phyloP scores from a whole-genome alignment of 805 yeast genomes.

The Clavispora fructus region DNA sequence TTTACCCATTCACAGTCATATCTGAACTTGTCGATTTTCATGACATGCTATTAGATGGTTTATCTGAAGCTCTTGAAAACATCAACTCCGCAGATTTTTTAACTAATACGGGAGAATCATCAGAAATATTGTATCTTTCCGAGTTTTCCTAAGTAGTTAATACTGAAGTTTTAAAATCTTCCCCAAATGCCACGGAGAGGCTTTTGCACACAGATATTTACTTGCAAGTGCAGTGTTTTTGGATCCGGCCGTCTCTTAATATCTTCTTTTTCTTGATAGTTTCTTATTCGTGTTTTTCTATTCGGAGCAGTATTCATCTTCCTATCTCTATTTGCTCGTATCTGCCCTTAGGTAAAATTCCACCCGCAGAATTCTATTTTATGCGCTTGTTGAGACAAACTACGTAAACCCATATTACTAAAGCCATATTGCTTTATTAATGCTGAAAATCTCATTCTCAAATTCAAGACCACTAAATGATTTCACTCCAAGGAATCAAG shows the following conservation, averaged over 20 bases:
- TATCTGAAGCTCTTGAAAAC: not conserved
- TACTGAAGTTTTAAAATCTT: not conserved
- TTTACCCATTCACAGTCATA: not conserved
- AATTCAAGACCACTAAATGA: no score
- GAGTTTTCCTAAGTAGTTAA: not conserved
- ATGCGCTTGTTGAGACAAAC: no score
- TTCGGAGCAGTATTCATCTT: no score
- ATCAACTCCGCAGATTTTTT: not conserved
- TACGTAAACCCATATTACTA: no score
- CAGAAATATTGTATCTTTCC: not conserved
- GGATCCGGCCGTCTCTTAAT: no score
- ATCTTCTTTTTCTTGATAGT: no score
- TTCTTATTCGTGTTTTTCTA: no score
- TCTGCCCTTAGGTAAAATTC: no score
- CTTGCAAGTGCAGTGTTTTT: no score
- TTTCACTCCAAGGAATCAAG: constrained; percentile 5
- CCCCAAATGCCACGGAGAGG: not conserved
- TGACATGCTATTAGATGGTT: not conserved
- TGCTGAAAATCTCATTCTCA: not conserved
- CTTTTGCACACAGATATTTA: not conserved
- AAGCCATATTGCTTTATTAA: not conserved
- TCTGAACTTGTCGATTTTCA: not conserved
- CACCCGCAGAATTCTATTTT: no score
- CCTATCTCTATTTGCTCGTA: no score
- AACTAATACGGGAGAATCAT: not conserved